Evolutionary conservation across 2,329 filamentous ascomycete genomes (phyloP).

Genomic region (Cordyceps militaris): DNA sequence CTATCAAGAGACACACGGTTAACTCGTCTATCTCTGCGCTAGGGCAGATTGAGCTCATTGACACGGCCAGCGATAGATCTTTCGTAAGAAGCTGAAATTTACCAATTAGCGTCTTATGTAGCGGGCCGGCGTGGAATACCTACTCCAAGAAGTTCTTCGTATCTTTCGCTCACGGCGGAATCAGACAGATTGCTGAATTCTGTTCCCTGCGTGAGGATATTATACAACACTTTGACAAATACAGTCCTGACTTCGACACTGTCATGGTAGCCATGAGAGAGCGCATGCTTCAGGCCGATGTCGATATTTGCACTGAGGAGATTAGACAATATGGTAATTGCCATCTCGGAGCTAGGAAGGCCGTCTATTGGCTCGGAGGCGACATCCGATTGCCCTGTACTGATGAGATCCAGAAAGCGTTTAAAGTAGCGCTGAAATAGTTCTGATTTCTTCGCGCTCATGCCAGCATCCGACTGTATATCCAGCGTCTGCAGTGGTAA

Average conservation of each 20-base stretch:
- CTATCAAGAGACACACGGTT: slow-evolving; percentile 58
- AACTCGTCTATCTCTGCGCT: slow-evolving; percentile 63
- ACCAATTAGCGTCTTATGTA: slow-evolving; percentile 10
- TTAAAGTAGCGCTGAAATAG: slow-evolving; percentile 69
- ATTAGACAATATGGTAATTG: slow-evolving; percentile 62
- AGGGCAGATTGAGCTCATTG: slow-evolving; percentile 59
- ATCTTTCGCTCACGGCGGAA: slow-evolving; percentile 60
- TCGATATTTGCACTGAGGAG: slow-evolving; percentile 65
- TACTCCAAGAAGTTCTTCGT: slow-evolving; percentile 57
- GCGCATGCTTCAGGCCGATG: slow-evolving; percentile 61
- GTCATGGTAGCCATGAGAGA: slow-evolving; percentile 64
- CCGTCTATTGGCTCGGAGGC: slow-evolving; percentile 42
- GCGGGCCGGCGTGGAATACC: slow-evolving; percentile 14
- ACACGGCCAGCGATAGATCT: slow-evolving; percentile 55
- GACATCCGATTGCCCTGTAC: slow-evolving; percentile 44
- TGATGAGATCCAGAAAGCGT: slow-evolving; percentile 58
- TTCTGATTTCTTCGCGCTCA: slow-evolving; percentile 61
- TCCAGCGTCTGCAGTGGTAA: slow-evolving; percentile 60
- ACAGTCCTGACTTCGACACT: slow-evolving; percentile 63
- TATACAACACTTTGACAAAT: slow-evolving; percentile 63
- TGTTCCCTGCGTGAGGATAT: slow-evolving; percentile 64
- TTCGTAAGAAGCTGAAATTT: slow-evolving; percentile 47
- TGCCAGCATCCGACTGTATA: slow-evolving; percentile 57
- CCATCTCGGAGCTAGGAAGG: slow-evolving; percentile 51
- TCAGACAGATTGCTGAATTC: slow-evolving; percentile 65